phyloP scores from a whole-genome alignment of 306 rosid species.

The Cicer pinnatifidum region DNA sequence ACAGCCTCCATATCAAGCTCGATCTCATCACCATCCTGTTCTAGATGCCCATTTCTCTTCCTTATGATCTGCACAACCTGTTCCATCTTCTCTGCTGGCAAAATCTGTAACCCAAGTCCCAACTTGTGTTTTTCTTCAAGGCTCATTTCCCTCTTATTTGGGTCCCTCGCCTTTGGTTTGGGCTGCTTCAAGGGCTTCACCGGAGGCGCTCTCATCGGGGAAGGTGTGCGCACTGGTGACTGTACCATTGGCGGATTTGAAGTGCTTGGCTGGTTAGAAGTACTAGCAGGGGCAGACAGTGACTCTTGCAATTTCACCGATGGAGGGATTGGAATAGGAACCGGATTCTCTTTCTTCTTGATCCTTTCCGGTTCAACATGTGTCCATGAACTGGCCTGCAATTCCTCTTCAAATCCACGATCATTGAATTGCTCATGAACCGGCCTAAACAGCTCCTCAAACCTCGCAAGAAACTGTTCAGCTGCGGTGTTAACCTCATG shows the following conservation, averaged over 20 bases:
- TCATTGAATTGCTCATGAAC: slow-evolving; percentile 56
- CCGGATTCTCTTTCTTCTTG: slow-evolving; percentile 46
- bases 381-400: slow-evolving; percentile 87
- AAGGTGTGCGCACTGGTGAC: slow-evolving; percentile 70
- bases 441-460: slow-evolving; percentile 73
- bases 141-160: slow-evolving; percentile 88
- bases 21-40: slow-evolving; percentile 97
- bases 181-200: slow-evolving; percentile 89
- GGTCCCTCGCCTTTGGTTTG: slow-evolving; percentile 94
- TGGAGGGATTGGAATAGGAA: slow-evolving; percentile 13
- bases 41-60: slow-evolving; percentile 89
- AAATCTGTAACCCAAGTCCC: slow-evolving; percentile 85
- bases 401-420: slow-evolving; percentile 65
- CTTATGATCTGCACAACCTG: slow-evolving; percentile 90
- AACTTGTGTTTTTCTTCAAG: slow-evolving; percentile 88
- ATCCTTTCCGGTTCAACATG: slow-evolving; percentile 65
- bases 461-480: slow-evolving; percentile 59
- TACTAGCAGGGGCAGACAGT: slow-evolving; percentile 48
- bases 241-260: slow-evolving; percentile 48
- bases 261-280: slow-evolving; percentile 58
- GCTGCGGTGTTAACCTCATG: slow-evolving; percentile 71
- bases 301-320: slow-evolving; percentile 37
- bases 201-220: slow-evolving; percentile 61
- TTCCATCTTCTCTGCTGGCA: slow-evolving; percentile 94
- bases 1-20: slow-evolving; percentile 97